Evolutionary conservation across 768 basidiomycete species (phyloP).

Genomic region (Lactarius deliciosus): DNA sequence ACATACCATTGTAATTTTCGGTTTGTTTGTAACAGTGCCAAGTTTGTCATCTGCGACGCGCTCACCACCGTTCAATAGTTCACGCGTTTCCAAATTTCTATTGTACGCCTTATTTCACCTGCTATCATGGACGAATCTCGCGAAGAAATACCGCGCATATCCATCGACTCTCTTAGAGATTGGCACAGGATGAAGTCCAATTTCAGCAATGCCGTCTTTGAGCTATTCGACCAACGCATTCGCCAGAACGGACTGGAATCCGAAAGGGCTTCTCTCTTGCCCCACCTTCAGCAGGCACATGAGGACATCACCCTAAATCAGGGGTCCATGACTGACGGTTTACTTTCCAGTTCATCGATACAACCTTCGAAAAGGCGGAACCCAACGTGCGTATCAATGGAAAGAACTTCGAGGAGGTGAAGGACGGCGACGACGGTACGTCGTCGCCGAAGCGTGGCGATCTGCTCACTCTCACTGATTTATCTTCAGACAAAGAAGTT

Average conservation of each 20-base stretch:
- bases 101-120: neutral
- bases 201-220: slow-evolving; percentile 21
- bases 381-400: slow-evolving; percentile 29
- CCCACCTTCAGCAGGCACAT: slow-evolving; percentile 21
- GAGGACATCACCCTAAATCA: neutral
- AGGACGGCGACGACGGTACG: slow-evolving; percentile 22
- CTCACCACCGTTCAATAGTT: neutral
- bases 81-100: neutral
- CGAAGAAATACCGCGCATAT: slow-evolving; percentile 27
- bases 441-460: neutral
- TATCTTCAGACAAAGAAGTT: slow-evolving; percentile 41
- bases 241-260: slow-evolving; percentile 17
- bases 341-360: slow-evolving; percentile 24
- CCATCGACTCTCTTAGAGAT: slow-evolving; percentile 24
- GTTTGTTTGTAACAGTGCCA: neutral
- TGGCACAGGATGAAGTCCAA: slow-evolving; percentile 29
- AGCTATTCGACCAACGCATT: slow-evolving; percentile 20
- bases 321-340: neutral
- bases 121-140: slow-evolving; percentile 25
- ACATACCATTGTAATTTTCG: neutral
- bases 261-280: slow-evolving; percentile 10
- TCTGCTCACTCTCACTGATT: neutral
- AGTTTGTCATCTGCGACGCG: neutral
- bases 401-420: slow-evolving; percentile 27
- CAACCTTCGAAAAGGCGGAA: slow-evolving; percentile 27